Base-by-base conservation (phyloP, 192 early-diverging fungal species). In the Spinellus fusiger region DNA sequence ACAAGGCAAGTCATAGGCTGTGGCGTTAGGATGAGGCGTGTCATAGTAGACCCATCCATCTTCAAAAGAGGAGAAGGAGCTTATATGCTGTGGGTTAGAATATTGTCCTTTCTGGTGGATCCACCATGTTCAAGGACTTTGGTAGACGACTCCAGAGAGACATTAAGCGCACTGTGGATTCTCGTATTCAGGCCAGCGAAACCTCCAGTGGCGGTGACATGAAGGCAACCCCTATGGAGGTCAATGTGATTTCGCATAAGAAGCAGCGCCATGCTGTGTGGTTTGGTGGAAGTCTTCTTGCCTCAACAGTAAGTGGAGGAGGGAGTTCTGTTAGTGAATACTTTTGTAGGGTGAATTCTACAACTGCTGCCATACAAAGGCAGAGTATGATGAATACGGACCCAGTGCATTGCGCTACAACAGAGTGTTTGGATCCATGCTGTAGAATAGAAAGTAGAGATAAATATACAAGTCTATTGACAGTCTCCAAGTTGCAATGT, bases 41-140 rank as follows among this genome's bases (percentile, higher is more conserved):
- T n/a, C n/a, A n/a, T n/a, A n/a, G n/a, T n/a, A n/a, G n/a, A n/a
- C n/a, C n/a, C n/a, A n/a, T n/a, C n/a, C n/a, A n/a, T n/a, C n/a
- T n/a, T n/a, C n/a, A n/a, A n/a, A n/a, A n/a, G n/a, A n/a, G n/a
- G n/a, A n/a, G n/a, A n/a, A 49, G n/a, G n/a, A n/a, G n/a, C n/a
- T 51, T 23, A 13, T n/a, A 23, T 33, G 25, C 16, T 38, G 9
- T 56, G 18, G 18, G 12, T 25, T 77, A 92, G 90, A 97, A 98
- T 76, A 98, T 98, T 84, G 96, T 98, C 27, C 75, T 98, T 27
- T 97, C 95, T 38, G 96, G 96, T 59, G 96, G 96, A 33, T 96
- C 94, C 25, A 98, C 96, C 52, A 98, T 98, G 96, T 98, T 93
- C 80, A 95, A 96, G 69, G 92, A 93, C 78, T 96, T 98, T 79